phyloP scores from a whole-genome alignment of 192 early-diverging fungal genomes.

The Geranomyces variabilis region DNA sequence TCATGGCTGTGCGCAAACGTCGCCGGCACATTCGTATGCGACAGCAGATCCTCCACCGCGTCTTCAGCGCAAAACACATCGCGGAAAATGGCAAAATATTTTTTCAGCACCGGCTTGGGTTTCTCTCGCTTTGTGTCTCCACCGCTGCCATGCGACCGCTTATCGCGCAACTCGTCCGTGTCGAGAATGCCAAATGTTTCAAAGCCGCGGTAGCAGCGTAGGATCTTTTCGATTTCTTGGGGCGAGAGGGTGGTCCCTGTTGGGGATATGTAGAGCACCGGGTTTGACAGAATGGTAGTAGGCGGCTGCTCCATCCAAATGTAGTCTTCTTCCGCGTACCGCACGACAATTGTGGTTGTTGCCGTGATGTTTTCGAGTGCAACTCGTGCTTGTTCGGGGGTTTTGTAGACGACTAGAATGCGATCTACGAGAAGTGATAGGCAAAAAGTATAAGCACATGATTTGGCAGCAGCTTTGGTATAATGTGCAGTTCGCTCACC shows the following conservation, averaged over 20 bases:
- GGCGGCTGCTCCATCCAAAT: slow-evolving; percentile 8
- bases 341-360: slow-evolving; percentile 17
- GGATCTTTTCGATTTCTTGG: slow-evolving; percentile 31
- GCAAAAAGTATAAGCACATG: not conserved
- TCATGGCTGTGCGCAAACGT: slow-evolving; percentile 27
- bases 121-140: not conserved
- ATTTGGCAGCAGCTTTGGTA: not conserved
- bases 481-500: slow-evolving; percentile 17
- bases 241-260: not conserved
- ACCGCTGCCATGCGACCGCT: too few relatives aligned
- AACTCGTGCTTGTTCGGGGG: slow-evolving; percentile 7
- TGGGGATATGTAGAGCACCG: slow-evolving; percentile 22
- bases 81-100: slow-evolving; percentile 29
- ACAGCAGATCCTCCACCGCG: slow-evolving; percentile 28
- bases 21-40: slow-evolving; percentile 20
- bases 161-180: not conserved
- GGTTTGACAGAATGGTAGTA: not conserved
- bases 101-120: not conserved
- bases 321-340: slow-evolving; percentile 20
- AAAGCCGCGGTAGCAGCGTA: slow-evolving; percentile 23
- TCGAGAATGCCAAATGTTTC: slow-evolving; percentile 30
- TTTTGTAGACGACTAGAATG: slow-evolving; percentile 14
- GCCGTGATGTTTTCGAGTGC: slow-evolving; percentile 16
- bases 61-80: slow-evolving; percentile 37
- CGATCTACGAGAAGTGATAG: slow-evolving; percentile 6